Conservation (phyloP, 768 basidiomycete genomes). For the Mycena epipterygia region DNA sequence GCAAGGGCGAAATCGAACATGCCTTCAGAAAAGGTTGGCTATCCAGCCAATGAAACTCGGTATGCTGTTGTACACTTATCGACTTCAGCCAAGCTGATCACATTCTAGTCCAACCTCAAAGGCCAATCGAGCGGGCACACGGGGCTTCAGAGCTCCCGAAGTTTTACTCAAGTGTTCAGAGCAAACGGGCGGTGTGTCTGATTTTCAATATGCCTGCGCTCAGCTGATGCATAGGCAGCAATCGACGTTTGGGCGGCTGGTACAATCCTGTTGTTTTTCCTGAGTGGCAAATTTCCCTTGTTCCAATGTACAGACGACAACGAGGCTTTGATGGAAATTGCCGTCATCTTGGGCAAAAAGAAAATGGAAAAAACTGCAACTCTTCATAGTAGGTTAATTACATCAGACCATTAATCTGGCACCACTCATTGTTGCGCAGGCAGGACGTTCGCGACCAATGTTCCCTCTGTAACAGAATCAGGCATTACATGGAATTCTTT, state of each 20-base stretch:
- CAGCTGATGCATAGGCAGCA: conserved; percentile 61
- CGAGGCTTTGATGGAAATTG: conserved; percentile 96
- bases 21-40: conserved; percentile 81
- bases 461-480: conserved; percentile 79
- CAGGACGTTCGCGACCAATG: conserved; percentile 91
- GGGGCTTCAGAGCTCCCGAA: conserved; percentile 97
- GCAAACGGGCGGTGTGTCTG: conserved; percentile 86
- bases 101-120: conserved; percentile 79
- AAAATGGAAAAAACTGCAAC: conserved; percentile 89
- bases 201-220: not conserved
- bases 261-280: conserved; percentile 91
- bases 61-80: conserved; percentile 42
- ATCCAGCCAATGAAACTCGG: conserved; percentile 82
- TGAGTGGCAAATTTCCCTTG: conserved; percentile 92
- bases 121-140: conserved; percentile 96
- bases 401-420: not conserved
- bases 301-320: conserved; percentile 95
- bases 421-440: conserved; percentile 60
- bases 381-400: conserved; percentile 82
- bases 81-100: conserved; percentile 7
- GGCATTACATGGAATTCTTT: conserved; percentile 82
- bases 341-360: conserved; percentile 84
- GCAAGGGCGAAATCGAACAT: conserved; percentile 66
- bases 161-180: conserved; percentile 94
- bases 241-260: conserved; percentile 98